Conservation (phyloP, 768 basidiomycete genomes). For the Tephrocybe sp. region DNA sequence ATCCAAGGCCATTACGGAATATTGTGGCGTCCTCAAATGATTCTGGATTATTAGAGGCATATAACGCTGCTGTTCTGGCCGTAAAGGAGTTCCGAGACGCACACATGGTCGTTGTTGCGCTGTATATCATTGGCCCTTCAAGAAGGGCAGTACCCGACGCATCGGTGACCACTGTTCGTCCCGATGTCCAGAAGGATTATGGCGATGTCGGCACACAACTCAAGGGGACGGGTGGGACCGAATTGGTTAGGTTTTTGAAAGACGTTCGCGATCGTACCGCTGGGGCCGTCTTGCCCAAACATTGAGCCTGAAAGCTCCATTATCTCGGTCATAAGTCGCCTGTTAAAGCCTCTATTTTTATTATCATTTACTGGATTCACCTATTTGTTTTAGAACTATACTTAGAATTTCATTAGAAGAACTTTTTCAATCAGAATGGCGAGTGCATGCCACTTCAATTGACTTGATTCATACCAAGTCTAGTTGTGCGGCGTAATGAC, state of each 20-base stretch:
- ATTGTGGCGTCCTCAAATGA: slow-evolving; percentile 44
- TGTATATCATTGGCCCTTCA: slow-evolving; percentile 80
- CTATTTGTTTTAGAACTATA: too few species aligned
- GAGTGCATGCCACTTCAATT: too few species aligned
- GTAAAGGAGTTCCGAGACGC: slow-evolving; percentile 76
- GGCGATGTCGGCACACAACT: slow-evolving; percentile 26
- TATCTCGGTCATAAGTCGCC: neutral
- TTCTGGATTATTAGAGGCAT: slow-evolving; percentile 45
- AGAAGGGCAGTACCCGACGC: slow-evolving; percentile 27
- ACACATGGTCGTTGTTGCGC: slow-evolving; percentile 73
- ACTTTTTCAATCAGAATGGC: too few species aligned
- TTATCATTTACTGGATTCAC: neutral
- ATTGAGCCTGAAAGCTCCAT: neutral
- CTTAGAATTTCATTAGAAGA: too few species aligned
- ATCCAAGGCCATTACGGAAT: slow-evolving; percentile 58
- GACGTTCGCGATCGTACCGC: slow-evolving; percentile 68
- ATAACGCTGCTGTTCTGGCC: slow-evolving; percentile 63
- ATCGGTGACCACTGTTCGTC: slow-evolving; percentile 19
- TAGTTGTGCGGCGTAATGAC: too few species aligned
- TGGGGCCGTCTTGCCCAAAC: slow-evolving; percentile 30
- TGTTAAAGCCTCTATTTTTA: neutral
- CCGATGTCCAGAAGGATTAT: slow-evolving; percentile 9
- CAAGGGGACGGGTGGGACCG: slow-evolving; percentile 82
- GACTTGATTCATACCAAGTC: neutral
- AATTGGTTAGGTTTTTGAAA: slow-evolving; percentile 75